phyloP scores from a whole-genome alignment of 2,329 filamentous ascomycete species.

The Ophiobolus disseminans region DNA sequence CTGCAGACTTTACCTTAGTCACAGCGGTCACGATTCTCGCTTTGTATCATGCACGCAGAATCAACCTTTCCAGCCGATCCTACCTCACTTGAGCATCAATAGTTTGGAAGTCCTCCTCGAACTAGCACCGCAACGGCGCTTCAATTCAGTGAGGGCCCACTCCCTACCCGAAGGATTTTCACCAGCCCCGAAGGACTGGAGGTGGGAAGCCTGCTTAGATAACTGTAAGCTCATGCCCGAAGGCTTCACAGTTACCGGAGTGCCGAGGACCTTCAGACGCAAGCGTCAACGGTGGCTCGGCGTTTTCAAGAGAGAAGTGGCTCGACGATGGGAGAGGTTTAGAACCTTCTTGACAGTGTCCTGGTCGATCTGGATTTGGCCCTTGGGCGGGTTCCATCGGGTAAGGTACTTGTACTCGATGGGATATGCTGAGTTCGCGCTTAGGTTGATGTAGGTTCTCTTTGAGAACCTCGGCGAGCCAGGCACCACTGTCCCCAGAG shows the following conservation, averaged over 20 bases:
- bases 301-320: conserved; percentile 1
- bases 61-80: too few relatives aligned
- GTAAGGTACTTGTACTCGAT: conserved; percentile 28
- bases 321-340: background rate
- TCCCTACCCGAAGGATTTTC: too few relatives aligned
- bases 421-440: conserved; percentile 3
- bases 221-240: background rate
- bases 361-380: conserved; percentile 13
- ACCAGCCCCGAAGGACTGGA: too few relatives aligned
- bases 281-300: conserved; percentile 4
- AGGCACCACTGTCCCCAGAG: conserved; percentile 10
- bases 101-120: too few relatives aligned
- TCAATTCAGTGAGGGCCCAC: too few relatives aligned
- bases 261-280: conserved; percentile 9
- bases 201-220: too few relatives aligned
- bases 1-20: too few relatives aligned
- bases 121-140: too few relatives aligned
- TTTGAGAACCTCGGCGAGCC: conserved; percentile 22
- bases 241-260: background rate
- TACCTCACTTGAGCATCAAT: too few relatives aligned
- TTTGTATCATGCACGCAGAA: too few relatives aligned
- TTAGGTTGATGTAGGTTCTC: conserved; percentile 29
- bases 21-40: too few relatives aligned
- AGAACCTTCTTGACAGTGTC: conserved; percentile 16
- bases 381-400: conserved; percentile 4